Base-by-base conservation (phyloP, 2,329 filamentous ascomycete species). In the Orbilia brochopaga region DNA sequence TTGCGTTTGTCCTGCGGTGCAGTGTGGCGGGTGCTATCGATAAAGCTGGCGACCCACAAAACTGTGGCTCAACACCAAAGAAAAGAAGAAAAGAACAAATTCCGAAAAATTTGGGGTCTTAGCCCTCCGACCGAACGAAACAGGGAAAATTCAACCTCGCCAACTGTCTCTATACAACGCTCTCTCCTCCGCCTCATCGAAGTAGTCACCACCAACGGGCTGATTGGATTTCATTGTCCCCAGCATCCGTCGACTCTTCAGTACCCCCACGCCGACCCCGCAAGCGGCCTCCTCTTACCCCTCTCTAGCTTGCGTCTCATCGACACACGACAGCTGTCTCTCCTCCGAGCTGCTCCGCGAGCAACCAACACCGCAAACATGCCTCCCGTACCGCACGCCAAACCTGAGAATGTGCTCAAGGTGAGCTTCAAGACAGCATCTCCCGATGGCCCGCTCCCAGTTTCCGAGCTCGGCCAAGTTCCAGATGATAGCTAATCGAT, bases 381-480 rank as follows among this genome's bases (percentile, higher is more conserved):
- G 94, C 91, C 94, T 85, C 94, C 94, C 80, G 92, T 92, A 83
- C 90, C 92, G 77, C 92, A 97, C 81, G 92, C 94, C 81, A 96
- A 96, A 83, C 94, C 94, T 79, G 94, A 99, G 85, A 99, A 99
- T 88, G 92, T 97, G 80, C 88, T 97, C 81, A 96, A 96, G 81
- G 84, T 84, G 79, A 79, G 82, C 72, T 72, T 56, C 24, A 50
- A 72, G 46, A 50, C 21, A 30, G 15, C 59, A 56, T 44, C 35
- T 4, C 6, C 13, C n/a, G 35, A 50, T 32, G 30, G 24, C 27
- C 23, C 53, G 11, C 24, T 17, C 15, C n/a, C n/a, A n/a, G 21
- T 15, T 56, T 40, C 21, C 7, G 37, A 59, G 51, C 37, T 56
- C n/a, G 19, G 17, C 54, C 7, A 42, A 13, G 64, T 74, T 51